These are phyloP conservation scores for Saccharomycopsis schoenii DNA, from an alignment of 805 yeast species.

Conservation along the genomic window DNA sequence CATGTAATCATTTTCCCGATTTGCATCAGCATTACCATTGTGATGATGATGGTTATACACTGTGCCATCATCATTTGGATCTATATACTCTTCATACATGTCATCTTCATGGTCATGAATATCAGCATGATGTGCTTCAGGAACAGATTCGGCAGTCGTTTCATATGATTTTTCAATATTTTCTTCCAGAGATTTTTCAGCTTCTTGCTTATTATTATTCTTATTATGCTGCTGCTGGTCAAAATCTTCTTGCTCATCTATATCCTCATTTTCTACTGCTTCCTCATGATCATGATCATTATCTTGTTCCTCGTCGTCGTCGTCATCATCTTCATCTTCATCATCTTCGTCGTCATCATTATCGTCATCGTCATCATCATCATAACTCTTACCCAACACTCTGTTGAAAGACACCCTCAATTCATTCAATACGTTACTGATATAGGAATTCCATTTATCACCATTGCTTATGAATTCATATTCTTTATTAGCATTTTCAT, in stretches of 20 bases:
- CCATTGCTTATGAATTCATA: constrained; percentile 31
- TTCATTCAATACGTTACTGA: constrained; percentile 70
- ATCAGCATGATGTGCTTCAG: constrained; percentile 21
- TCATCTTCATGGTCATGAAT: constrained; percentile 3
- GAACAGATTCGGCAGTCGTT: constrained; percentile 32
- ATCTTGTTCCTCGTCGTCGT: constrained; percentile 24
- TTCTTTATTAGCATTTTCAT: constrained; percentile 29
- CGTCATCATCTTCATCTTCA: constrained; percentile 36
- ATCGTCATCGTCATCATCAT: constrained; percentile 8
- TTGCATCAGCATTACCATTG: constrained; percentile 22
- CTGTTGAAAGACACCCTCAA: constrained; percentile 93
- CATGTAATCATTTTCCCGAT: constrained; percentile 16
- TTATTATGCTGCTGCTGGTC: constrained; percentile 20
- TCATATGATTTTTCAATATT: constrained; percentile 18
- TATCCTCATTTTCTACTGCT: constrained; percentile 27
- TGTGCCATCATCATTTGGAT: constrained; percentile 75
- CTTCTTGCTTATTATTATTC: constrained; percentile 11
- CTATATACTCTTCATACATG: constrained; percentile 53
- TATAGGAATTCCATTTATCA: constrained; percentile 71
- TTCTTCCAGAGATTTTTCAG: constrained; percentile 18
- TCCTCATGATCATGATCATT: constrained; percentile 28
- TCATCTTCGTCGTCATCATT: constrained; percentile 5
- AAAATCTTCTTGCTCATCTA: constrained; percentile 26
- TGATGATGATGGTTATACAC: constrained; percentile 55
- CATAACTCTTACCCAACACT: constrained; percentile 54